Evolutionary conservation across 352 stramenopile species (phyloP).

Genomic region (Hyaloperonospora brassicae): DNA sequence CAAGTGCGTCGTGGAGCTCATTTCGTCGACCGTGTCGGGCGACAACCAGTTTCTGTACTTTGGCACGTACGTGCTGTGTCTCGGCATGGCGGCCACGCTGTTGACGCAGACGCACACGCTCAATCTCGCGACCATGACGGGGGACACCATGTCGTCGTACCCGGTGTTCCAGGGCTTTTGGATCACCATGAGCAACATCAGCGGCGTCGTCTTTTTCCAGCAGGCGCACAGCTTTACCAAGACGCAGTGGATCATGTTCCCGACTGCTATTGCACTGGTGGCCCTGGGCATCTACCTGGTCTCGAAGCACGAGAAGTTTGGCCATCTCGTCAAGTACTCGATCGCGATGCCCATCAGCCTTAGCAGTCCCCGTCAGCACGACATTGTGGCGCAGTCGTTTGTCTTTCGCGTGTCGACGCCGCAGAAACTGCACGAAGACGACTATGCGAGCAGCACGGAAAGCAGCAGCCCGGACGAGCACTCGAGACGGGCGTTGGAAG

Average conservation of each 20-base stretch:
- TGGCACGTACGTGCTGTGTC: conserved; percentile 73
- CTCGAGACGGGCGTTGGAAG: conserved; percentile 28
- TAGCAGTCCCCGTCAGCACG: conserved; percentile 74
- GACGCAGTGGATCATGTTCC: conserved; percentile 82
- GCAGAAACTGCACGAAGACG: conserved; percentile 58
- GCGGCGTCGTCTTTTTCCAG: conserved; percentile 83
- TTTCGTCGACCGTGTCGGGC: conserved; percentile 68
- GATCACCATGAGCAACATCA: conserved; percentile 86
- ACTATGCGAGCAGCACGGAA: conserved; percentile 46
- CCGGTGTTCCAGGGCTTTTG: conserved; percentile 85
- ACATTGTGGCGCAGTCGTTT: conserved; percentile 85
- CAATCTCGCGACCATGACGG: conserved; percentile 79
- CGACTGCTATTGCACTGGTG: conserved; percentile 59
- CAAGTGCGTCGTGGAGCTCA: conserved; percentile 82
- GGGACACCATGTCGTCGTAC: conserved; percentile 81
- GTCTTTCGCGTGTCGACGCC: conserved; percentile 80
- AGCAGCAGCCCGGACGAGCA: conserved; percentile 33
- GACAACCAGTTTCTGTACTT: conserved; percentile 85
- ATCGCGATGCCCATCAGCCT: conserved; percentile 84
- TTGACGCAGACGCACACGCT: conserved; percentile 81
- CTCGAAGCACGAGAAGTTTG: conserved; percentile 85
- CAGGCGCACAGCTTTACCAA: conserved; percentile 74
- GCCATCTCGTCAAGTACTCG: conserved; percentile 84
- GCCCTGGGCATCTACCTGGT: conserved; percentile 69
- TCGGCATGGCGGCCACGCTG: conserved; percentile 63